Percentiles rank a stretch among this genome's conserved stretches.
phyloP scores from a whole-genome alignment of 1,139 yeast species.

The Blastobotrys illinoisensis region DNA sequence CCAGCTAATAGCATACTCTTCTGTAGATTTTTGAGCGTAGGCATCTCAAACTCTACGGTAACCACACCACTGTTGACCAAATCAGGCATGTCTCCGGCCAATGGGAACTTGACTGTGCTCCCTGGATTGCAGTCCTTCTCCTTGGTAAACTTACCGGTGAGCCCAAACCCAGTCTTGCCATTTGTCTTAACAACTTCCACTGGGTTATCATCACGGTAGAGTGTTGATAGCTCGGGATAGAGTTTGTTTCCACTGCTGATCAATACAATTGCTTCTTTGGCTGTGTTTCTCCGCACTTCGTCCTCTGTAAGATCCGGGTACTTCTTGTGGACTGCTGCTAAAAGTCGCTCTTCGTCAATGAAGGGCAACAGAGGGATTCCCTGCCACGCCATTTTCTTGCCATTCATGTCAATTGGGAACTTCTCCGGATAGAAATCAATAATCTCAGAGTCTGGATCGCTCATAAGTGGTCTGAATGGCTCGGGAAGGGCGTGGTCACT shows the following conservation, averaged over 20 bases:
- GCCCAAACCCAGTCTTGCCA: constrained; percentile 47
- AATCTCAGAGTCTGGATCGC: constrained; percentile 71
- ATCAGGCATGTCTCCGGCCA: constrained; percentile 47
- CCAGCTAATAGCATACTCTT: constrained; percentile 87
- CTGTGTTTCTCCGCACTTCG: constrained; percentile 60
- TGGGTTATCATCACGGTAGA: constrained; percentile 24
- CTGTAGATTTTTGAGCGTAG: constrained; percentile 31
- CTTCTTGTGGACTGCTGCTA: constrained; percentile 59
- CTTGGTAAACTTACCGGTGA: constrained; percentile 59
- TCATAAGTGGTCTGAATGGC: constrained; percentile 79
- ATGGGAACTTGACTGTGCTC: constrained; percentile 52
- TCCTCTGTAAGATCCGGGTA: constrained; percentile 60
- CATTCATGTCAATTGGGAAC: constrained; percentile 90
- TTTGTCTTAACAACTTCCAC: constrained; percentile 33
- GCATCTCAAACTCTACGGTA: constrained; percentile 55
- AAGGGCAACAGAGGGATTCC: constrained; percentile 89
- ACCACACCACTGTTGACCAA: constrained; percentile 53
- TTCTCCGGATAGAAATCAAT: constrained; percentile 89
- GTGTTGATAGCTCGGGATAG: constrained; percentile 21
- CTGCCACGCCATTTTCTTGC: constrained; percentile 92
- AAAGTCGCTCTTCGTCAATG: constrained; percentile 73
- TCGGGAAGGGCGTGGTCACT: constrained; percentile 88
- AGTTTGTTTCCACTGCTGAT: constrained; percentile 25
- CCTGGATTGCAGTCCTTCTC: constrained; percentile 44
- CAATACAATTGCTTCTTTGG: constrained; percentile 33